Conservation (phyloP, 495 filamentous ascomycete species). For the Pyronema omphalodes region DNA sequence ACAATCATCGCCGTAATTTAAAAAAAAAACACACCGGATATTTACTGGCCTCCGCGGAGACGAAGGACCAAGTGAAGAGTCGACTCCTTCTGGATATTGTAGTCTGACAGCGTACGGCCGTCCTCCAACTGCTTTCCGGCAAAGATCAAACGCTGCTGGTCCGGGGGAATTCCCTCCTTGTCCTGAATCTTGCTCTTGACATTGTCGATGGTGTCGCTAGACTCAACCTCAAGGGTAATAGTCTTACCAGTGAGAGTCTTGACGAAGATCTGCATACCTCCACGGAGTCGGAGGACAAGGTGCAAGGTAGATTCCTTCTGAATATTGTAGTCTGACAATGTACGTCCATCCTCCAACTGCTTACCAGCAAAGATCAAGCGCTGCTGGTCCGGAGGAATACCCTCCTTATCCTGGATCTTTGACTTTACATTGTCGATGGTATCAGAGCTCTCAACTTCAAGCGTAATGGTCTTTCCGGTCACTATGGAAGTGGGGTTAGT, state of each 20-base stretch:
- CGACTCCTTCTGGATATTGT: constrained; percentile 98
- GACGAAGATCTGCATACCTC: constrained; percentile 99
- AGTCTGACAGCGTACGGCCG: constrained; percentile 77
- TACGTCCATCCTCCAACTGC: constrained; percentile 63
- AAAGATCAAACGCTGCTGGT: constrained; percentile 37
- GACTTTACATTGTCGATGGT: constrained; percentile 99
- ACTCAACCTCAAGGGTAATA: constrained; percentile 99
- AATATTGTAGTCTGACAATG: constrained; percentile 94
- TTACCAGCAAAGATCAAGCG: constrained; percentile 4
- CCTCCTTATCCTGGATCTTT: constrained; percentile 58
- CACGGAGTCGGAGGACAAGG: constrained; percentile 87
- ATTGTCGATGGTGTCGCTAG: constrained; percentile 98
- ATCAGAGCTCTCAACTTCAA: constrained; percentile 98
- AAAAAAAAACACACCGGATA: no score
- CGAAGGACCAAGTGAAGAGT: constrained; percentile 92
- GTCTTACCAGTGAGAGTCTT: constrained; percentile 99
- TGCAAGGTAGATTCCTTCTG: constrained; percentile 97
- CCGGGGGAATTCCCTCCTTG: constrained; percentile 61
- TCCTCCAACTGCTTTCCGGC: constrained; percentile 39
- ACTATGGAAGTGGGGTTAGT: no score
- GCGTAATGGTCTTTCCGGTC: constrained; percentile 84
- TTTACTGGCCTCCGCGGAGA: constrained; percentile 57
- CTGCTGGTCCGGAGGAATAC: constrained; percentile 62
- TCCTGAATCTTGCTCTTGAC: constrained; percentile 80
- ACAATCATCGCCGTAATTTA: no score